A percentile compares a stretch with the other conserved stretches of the same genome.
Evolutionary conservation across 2,329 filamentous ascomycete species (phyloP).

Genomic region (Paecilomyces variotii): DNA sequence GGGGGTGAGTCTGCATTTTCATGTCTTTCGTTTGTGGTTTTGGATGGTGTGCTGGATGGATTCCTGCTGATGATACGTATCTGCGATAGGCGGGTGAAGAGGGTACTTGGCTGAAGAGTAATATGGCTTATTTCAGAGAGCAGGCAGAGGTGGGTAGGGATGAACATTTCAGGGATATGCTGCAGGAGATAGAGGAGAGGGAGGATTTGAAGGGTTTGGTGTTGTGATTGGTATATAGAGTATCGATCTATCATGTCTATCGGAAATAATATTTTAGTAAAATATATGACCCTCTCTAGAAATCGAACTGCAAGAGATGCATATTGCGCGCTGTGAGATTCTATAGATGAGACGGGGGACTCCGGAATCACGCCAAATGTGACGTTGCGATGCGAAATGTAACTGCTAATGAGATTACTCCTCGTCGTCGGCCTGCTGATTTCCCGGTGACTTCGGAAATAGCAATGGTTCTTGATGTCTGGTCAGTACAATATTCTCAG

Average conservation of each 20-base stretch:
- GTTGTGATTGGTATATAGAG: background rate
- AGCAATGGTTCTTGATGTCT: background rate
- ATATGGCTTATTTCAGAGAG: conserved; percentile 11
- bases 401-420: background rate
- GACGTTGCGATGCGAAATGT: no score
- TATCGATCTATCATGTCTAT: no score
- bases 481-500: background rate
- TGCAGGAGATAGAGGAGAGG: conserved; percentile 6
- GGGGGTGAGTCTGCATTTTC: conserved; percentile 7
- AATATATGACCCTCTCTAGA: no score
- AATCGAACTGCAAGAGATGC: no score
- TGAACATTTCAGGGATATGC: conserved; percentile 5
- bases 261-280: no score
- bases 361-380: no score
- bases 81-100: conserved; percentile 10
- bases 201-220: conserved; percentile 6
- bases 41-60: background rate
- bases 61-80: background rate
- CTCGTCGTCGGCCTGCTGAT: background rate
- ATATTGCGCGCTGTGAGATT: no score
- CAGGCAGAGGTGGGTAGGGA: conserved; percentile 5
- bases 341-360: no score
- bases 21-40: background rate
- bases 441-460: background rate
- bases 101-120: conserved; percentile 10